Evolutionary conservation across 78 protist genomes (phyloP), one percentile per base, ranked within the genome.

Genomic region (Speleostelium caveatum): DNA sequence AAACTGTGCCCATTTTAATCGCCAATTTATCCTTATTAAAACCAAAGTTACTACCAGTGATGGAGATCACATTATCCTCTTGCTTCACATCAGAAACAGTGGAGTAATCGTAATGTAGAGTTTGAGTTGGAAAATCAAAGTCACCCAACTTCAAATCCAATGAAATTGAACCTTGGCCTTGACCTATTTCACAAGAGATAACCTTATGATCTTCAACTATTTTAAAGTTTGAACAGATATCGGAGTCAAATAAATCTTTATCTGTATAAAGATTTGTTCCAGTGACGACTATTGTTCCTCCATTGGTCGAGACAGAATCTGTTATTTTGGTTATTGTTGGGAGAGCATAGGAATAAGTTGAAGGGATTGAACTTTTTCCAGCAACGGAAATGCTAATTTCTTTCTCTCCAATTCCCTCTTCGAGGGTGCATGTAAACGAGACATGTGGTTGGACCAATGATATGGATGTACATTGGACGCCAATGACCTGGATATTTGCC

Each of bases 241-340:
- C n/a, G n/a, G n/a, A n/a, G 28, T 66, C 89, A 35, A 67, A 28
- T 4, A 17, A 5, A 3, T 28, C 22, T 1, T 39, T 32, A 26
- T 59, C 53, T 3, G 5, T 42, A 16, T 60, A 53, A 42, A 83
- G 69, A 35, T 83, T 53, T 7, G 0, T n/a, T 28, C 91, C 91
- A 45, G 28, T 42, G 21, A 83, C 56, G 16, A 49, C 30, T 0
- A 83, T 17, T 22, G 19, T 49, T 2, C 86, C 73, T 62, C 86
- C 86, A 33, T 7, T 24, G 30, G 39, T 66, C 16, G 74, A n/a
- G 2, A 45, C 26, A 38, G 8, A 39, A n/a, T 17, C 42, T 22
- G 61, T 58, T 7, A 39, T 17, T 8, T 12, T 35, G 3, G 28
- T 38, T 7, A 74, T 38, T 22, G 17, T 24, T 36, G 83, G 83